These are phyloP conservation scores for Tetrahymena elliotti DNA, from an alignment of 73 alveolate species.

Conservation along the genomic window DNA sequence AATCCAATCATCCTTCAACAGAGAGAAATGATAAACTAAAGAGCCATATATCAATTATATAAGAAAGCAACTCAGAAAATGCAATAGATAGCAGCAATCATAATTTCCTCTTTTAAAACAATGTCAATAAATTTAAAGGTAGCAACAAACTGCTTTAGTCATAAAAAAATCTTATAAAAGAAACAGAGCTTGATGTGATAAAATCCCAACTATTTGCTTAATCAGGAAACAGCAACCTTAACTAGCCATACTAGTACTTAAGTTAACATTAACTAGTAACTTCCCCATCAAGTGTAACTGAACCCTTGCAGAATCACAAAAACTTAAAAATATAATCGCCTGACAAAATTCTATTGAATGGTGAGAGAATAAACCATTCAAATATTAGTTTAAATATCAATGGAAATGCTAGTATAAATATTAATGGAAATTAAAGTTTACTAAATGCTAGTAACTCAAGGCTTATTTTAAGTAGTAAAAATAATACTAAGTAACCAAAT, in stretches of 20 bases:
- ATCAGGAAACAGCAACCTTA: not conserved
- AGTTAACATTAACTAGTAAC: not conserved
- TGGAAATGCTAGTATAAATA: not conserved
- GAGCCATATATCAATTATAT: not conserved
- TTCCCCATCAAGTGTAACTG: not conserved
- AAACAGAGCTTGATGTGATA: not conserved
- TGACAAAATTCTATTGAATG: not conserved
- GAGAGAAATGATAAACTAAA: not conserved
- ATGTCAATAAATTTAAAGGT: not conserved
- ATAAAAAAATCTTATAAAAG: not conserved
- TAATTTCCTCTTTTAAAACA: not conserved
- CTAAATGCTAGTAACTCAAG: not conserved
- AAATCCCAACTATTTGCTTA: not conserved
- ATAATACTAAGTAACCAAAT: not conserved
- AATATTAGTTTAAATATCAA: not conserved
- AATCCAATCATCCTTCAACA: not conserved
- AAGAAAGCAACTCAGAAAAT: not conserved
- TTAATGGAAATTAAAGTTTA: not conserved
- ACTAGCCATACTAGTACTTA: not conserved
- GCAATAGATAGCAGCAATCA: not conserved
- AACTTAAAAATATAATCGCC: not conserved
- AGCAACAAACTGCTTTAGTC: not conserved
- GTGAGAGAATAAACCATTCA: not conserved
- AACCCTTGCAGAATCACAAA: not conserved
- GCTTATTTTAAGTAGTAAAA: not conserved